Evolutionary conservation across 2,329 filamentous ascomycete genomes (phyloP), one percentile per base, ranked within the genome.

Genomic region (Phoma herbarum): DNA sequence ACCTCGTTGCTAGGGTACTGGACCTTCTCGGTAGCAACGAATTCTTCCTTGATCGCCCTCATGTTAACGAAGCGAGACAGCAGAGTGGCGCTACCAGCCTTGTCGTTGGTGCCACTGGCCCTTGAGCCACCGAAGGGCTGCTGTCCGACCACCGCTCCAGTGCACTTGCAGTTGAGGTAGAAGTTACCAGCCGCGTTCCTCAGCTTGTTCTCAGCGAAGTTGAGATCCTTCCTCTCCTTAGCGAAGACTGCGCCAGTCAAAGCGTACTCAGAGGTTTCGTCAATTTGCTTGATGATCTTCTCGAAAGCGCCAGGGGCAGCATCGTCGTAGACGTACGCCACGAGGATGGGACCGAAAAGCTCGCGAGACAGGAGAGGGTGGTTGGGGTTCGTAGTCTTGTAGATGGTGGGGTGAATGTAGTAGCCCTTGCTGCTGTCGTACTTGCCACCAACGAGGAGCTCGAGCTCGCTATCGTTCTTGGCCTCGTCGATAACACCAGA

Each of bases 391-490:
- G 83, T 87, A 49, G 91, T 90, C 62, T 83, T 79, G 82, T 94
- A 96, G 72, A 96, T 85, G 62, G 92, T 96, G 7, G 92, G 92
- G 77, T 91, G 85, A 73, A 96, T 86, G 80, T 87, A 96, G 83
- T 90, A 96, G 62, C 92, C 92, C 79, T 88, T 88, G 66, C 85
- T 88, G 53, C 86, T 86, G 77, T 95, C 90, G 76, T 94, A 90
- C 67, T 84, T 88, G 63, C 92, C 92, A 42, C 92, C 93, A 1
- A 84, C 85, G 16, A 96, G 77, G 2, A 94, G 83, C 75, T 90
- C 84, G 14, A 96, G 85, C 64, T 90, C 86, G 9, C 82, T 78
- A 76, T 96, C 92, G 9, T 83, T 82, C 79, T 92, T 92, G n/a
- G 92, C 90, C 29, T 86, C 86, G 59, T 95, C 90, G 64, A 96